phyloP scores from a whole-genome alignment of 2,329 filamentous ascomycete genomes.

The Exserohilum turcica region DNA sequence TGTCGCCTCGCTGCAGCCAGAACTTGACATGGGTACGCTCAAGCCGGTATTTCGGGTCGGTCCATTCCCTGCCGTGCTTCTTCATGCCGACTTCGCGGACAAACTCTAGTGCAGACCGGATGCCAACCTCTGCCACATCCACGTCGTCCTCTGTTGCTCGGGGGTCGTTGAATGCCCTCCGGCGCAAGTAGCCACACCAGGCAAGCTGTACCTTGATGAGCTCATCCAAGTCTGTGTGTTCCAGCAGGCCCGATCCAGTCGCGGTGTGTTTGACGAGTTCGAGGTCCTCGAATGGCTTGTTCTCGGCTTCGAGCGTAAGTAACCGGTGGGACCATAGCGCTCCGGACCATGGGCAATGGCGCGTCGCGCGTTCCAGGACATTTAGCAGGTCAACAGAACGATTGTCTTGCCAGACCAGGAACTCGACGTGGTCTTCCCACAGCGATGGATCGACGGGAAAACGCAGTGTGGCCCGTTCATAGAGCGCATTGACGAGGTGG shows the following conservation, averaged over 20 bases:
- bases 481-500: slow-evolving; percentile 66
- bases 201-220: slow-evolving; percentile 89
- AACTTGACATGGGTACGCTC: slow-evolving; percentile 94
- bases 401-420: slow-evolving; percentile 61
- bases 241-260: slow-evolving; percentile 82
- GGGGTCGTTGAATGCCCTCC: slow-evolving; percentile 75
- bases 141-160: slow-evolving; percentile 75
- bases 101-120: slow-evolving; percentile 83
- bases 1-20: slow-evolving; percentile 78
- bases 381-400: slow-evolving; percentile 63
- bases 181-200: slow-evolving; percentile 93
- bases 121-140: slow-evolving; percentile 87
- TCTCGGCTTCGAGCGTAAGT: slow-evolving; percentile 78
- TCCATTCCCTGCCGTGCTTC: slow-evolving; percentile 75
- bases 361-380: slow-evolving; percentile 78
- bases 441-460: slow-evolving; percentile 75
- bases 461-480: slow-evolving; percentile 74
- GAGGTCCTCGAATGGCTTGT: slow-evolving; percentile 76
- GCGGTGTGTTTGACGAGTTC: slow-evolving; percentile 91
- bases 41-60: slow-evolving; percentile 84
- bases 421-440: slow-evolving; percentile 85
- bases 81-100: slow-evolving; percentile 78
- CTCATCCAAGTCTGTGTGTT: slow-evolving; percentile 83
- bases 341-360: slow-evolving; percentile 93
- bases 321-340: slow-evolving; percentile 89